phyloP scores from a whole-genome alignment of 2,329 filamentous ascomycete species.

The Rhytidhysteron rufulum region DNA sequence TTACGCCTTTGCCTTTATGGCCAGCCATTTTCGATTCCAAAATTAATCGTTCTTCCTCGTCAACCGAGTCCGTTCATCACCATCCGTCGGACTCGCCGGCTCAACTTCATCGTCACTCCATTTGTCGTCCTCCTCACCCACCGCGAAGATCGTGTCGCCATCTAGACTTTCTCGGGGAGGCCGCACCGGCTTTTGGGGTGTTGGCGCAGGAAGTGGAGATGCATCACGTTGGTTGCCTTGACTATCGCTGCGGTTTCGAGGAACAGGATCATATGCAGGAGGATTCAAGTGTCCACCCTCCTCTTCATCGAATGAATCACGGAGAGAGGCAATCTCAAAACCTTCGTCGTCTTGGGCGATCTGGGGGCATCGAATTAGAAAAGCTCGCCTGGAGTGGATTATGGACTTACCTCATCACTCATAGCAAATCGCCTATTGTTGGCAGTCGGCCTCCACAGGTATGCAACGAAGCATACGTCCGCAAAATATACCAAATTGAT shows the following conservation, averaged over 20 bases:
- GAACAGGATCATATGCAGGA: slow-evolving; percentile 39
- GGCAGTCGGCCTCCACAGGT: slow-evolving; percentile 91
- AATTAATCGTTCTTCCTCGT: slow-evolving; percentile 31
- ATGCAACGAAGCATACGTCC: slow-evolving; percentile 89
- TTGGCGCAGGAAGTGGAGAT: slow-evolving; percentile 52
- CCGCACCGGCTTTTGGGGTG: slow-evolving; percentile 44
- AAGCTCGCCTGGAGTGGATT: too few species aligned
- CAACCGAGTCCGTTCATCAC: slow-evolving; percentile 28
- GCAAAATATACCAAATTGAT: slow-evolving; percentile 93
- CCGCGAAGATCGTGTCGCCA: slow-evolving; percentile 92
- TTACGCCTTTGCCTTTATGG: not conserved
- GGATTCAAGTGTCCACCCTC: slow-evolving; percentile 42
- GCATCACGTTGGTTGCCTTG: slow-evolving; percentile 29
- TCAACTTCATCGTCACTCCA: slow-evolving; percentile 66
- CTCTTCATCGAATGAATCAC: slow-evolving; percentile 66
- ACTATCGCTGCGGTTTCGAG: slow-evolving; percentile 21
- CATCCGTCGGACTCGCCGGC: slow-evolving; percentile 49
- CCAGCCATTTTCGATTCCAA: not conserved
- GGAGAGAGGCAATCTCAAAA: slow-evolving; percentile 92
- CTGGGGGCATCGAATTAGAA: slow-evolving; percentile 41
- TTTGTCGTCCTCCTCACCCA: slow-evolving; percentile 83
- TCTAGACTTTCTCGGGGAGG: slow-evolving; percentile 64
- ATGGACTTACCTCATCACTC: slow-evolving; percentile 85
- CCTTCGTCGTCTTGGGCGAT: slow-evolving; percentile 97
- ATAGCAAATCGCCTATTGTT: slow-evolving; percentile 98